phyloP scores from a whole-genome alignment of 352 stramenopile genomes.

The Hyaloperonospora brassicae region DNA sequence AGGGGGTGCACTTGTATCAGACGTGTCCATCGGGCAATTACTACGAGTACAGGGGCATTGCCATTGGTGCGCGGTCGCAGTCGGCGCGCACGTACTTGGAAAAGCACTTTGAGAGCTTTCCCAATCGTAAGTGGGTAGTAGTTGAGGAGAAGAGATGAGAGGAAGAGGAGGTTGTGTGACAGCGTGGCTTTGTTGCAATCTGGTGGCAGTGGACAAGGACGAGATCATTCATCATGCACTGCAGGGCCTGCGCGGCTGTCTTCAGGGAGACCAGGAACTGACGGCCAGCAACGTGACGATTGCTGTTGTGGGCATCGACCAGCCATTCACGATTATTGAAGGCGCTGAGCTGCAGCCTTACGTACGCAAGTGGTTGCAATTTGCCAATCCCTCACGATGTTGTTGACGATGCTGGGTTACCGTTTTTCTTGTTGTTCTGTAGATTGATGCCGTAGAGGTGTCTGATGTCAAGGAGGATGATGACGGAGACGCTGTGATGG shows the following conservation, averaged over 20 bases:
- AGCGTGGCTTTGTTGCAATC: background rate
- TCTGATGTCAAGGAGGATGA: constrained; percentile 75
- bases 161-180: background rate
- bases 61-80: constrained; percentile 96
- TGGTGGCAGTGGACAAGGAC: constrained; percentile 74
- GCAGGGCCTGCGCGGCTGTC: constrained; percentile 92
- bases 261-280: constrained; percentile 94
- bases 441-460: constrained; percentile 85
- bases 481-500: constrained; percentile 74
- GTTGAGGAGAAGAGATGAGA: background rate
- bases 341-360: constrained; percentile 91
- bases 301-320: constrained; percentile 90
- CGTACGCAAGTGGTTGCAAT: constrained; percentile 37
- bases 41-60: constrained; percentile 97
- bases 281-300: constrained; percentile 90
- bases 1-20: constrained; percentile 96
- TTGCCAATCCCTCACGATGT: background rate
- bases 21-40: constrained; percentile 98
- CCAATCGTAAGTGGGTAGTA: constrained; percentile 47
- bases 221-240: constrained; percentile 98
- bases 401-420: background rate
- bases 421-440: constrained; percentile 2
- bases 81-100: constrained; percentile 97
- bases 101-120: constrained; percentile 96
- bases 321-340: constrained; percentile 92